Evolutionary conservation across 352 stramenopile genomes (phyloP), one percentile per base, ranked within the genome.

Genomic region (Phytopythium litorale): DNA sequence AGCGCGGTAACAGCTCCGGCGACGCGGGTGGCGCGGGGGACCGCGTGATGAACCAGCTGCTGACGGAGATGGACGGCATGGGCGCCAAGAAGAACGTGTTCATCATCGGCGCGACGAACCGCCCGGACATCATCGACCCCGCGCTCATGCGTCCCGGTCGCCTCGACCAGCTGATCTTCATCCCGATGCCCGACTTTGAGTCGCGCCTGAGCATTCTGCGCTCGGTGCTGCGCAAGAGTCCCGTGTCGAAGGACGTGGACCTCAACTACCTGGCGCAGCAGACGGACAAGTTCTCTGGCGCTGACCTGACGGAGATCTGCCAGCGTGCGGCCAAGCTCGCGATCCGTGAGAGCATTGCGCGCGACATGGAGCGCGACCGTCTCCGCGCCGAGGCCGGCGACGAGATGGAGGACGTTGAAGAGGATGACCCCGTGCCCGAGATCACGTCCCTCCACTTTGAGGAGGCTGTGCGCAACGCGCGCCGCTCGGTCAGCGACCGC

Each of bases 41-140:
- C 78, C 96, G 98, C 83, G 97, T 99, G 52, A 99, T 99, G 96
- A 99, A 99, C 82, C 98, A 99, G 83, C 79, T 99, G 53, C 80
- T 99, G 49, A 99, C 97, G 19, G 97, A 99, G 75, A 99, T 99
- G 96, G 98, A 99, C 75, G 98, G 98, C 68, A 98, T 99, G 71
- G 96, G 95, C 55, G 87, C 92, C 35, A 99, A 99, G 82, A 99
- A 99, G 81, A 99, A 98, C 72, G 97, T 99, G 56, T 99, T 99
- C 70, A 98, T 99, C 68, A 98, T 99, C 68, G 97, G 94, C 64
- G 88, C 90, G 28, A 97, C 91, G 38, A 98, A 98, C 78, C 70
- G 96, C 63, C 96, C 97, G 42, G 96, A 99, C 70, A 99, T 99
- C 59, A 99, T 99, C 65, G 97, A 99, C 79, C 91, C 94, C 21